phyloP scores from a whole-genome alignment of 257 asterid species.

The Nicotiana tomentosiformis region DNA sequence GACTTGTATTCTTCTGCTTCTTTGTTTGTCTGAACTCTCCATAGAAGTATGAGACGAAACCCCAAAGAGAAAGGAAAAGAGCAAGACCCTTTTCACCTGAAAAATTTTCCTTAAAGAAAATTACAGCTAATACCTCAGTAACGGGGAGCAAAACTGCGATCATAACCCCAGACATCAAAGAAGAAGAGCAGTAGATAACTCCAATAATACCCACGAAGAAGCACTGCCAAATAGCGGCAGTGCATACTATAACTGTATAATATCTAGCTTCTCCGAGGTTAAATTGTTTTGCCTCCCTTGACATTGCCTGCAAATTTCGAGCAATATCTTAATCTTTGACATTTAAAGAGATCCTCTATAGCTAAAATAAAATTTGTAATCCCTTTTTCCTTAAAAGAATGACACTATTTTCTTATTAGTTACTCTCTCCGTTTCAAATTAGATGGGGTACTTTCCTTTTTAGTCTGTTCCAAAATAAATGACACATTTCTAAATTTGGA shows the following conservation, averaged over 20 bases:
- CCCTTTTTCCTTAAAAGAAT: too few species aligned
- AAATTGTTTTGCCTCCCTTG: neutral
- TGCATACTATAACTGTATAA: neutral
- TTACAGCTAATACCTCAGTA: neutral
- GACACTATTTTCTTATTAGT: too few species aligned
- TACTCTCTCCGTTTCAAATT: too few species aligned
- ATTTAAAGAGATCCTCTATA: too few species aligned
- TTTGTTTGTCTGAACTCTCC: neutral
- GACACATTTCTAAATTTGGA: too few species aligned
- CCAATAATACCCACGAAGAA: neutral
- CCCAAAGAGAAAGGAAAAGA: neutral
- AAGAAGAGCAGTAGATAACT: neutral
- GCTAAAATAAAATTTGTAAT: too few species aligned
- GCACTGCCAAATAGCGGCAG: neutral
- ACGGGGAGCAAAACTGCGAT: neutral
- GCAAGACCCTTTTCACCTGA: neutral
- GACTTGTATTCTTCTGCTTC: neutral
- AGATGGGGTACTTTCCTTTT: too few species aligned
- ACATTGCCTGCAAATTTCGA: neutral
- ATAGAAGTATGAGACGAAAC: neutral
- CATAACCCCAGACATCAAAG: neutral
- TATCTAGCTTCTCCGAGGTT: neutral
- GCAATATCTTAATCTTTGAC: too few species aligned
- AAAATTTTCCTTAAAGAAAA: neutral
- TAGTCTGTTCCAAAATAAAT: too few species aligned